Evolutionary conservation across 2,329 filamentous ascomycete genomes (phyloP), one percentile per base, ranked within the genome.

Genomic region (Calycina herbarum): DNA sequence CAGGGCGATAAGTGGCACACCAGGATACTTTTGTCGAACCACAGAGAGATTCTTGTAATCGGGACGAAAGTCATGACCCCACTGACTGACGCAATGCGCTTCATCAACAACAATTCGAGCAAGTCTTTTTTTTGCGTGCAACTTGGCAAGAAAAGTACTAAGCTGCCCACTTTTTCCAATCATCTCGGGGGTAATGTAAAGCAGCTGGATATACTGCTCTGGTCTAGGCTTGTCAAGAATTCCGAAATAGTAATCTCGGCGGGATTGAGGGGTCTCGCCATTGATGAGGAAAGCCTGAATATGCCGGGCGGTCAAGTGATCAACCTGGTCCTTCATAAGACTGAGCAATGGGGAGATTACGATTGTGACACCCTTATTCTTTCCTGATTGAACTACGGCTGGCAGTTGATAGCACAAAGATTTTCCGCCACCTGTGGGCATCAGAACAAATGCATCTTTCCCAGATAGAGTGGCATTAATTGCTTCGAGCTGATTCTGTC

Each of bases 51-150:
- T 85, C 77, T 97, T 97, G 81, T 99, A 99, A 76, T 98, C 94
- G 0, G 94, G 94, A 57, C 96, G 88, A 76, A 99, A 99, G 77
- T 99, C 95, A 72, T 99, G 95, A 0, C 95, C 95, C 95, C 95
- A 99, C 81, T 99, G 94, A 77, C 95, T 98, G 31, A 99, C 94
- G 77, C 95, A 99, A 77, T 99, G 95, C n/a, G 95, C 95, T 79
- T 99, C 96, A 72, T 99, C 95, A 68, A 99, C 96, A 62, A 99
- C 95, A 59, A 99, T 87, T 31, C 95, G 88, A 17, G 96, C 94
- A 62, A 99, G 86, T 72, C 89, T 91, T 3, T 84, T 81, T 61
- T 87, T 87, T 15, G 78, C 78, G 76, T 97, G 85, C n/a, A 99
- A 82, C 2, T 81, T 82, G 61, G 86, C 79, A 68, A 99, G 82